A percentile compares a stretch with the other conserved stretches of the same genome.
phyloP scores from a whole-genome alignment of 352 stramenopile genomes.

The Globisporangium apiculatum region DNA sequence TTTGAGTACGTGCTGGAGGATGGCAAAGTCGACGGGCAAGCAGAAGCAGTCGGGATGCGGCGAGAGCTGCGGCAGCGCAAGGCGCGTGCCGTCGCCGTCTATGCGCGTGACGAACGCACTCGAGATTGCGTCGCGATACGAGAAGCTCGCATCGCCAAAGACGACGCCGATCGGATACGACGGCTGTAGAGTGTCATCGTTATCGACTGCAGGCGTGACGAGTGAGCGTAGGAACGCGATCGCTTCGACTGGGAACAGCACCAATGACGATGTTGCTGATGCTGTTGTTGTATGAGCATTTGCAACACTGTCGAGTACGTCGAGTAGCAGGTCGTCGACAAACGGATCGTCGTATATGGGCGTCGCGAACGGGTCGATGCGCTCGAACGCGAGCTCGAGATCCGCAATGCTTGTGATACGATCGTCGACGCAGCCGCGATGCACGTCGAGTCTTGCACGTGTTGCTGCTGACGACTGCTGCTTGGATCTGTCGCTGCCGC shows the following conservation, averaged over 20 bases:
- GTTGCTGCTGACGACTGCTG: not conserved
- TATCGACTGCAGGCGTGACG: conserved; percentile 1
- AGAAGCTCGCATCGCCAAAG: conserved; percentile 58
- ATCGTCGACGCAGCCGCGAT: conserved; percentile 36
- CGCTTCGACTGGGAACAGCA: conserved; percentile 67
- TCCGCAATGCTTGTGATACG: conserved; percentile 37
- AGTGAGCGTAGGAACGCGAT: conserved; percentile 47
- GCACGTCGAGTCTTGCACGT: conserved; percentile 12
- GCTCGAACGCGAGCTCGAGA: conserved; percentile 36
- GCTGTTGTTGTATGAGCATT: not conserved
- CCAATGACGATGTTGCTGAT: conserved; percentile 25
- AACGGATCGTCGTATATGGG: conserved; percentile 29
- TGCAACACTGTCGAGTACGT: conserved; percentile 23
- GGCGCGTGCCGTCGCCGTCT: conserved; percentile 4
- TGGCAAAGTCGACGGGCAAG: conserved; percentile 68
- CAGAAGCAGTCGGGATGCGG: conserved; percentile 80
- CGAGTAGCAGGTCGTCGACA: conserved; percentile 33
- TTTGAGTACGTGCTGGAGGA: conserved; percentile 41
- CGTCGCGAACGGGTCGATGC: conserved; percentile 14
- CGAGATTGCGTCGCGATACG: conserved; percentile 50
- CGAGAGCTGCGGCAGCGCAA: conserved; percentile 69
- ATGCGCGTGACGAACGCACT: conserved; percentile 36
- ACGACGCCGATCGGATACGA: conserved; percentile 21
- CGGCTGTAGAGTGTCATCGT: not conserved
- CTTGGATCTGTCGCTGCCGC: not conserved